phyloP scores from a whole-genome alignment of 2,329 filamentous ascomycete species.

The Setomelanomma holmii region DNA sequence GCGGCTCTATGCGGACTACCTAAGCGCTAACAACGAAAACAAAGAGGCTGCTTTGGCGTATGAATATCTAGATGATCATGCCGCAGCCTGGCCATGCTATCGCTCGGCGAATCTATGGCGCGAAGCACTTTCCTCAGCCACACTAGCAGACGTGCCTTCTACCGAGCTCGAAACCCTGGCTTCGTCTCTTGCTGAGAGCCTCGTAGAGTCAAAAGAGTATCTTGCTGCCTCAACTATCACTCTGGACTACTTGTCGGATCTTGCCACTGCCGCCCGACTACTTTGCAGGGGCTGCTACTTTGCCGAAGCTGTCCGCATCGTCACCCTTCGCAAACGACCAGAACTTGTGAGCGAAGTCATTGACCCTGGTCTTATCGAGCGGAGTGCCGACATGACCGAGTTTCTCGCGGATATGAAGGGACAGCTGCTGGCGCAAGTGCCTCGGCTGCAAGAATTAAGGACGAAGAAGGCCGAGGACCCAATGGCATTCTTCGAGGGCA shows the following conservation, averaged over 20 bases:
- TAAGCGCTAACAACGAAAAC: constrained; percentile 77
- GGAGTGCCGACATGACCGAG: constrained; percentile 83
- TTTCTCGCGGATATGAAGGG: constrained; percentile 90
- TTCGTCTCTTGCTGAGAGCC: constrained; percentile 75
- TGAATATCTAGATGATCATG: constrained; percentile 80
- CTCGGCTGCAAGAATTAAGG: constrained; percentile 82
- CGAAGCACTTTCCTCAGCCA: constrained; percentile 83
- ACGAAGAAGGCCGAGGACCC: constrained; percentile 83
- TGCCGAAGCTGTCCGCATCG: constrained; percentile 83
- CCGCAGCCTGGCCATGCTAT: constrained; percentile 81
- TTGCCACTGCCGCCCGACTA: constrained; percentile 73
- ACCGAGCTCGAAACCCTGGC: constrained; percentile 72
- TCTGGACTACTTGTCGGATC: constrained; percentile 78
- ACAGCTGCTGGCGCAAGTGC: constrained; percentile 84
- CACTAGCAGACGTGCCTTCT: constrained; percentile 65
- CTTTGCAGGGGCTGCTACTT: constrained; percentile 90
- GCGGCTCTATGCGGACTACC: constrained; percentile 77
- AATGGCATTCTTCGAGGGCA: constrained; percentile 83
- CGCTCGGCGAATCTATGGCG: constrained; percentile 87
- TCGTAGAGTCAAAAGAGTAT: constrained; percentile 86
- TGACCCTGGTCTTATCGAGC: constrained; percentile 80
- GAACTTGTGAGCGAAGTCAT: constrained; percentile 73
- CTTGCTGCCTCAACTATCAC: constrained; percentile 79
- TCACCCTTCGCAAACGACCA: constrained; percentile 65
- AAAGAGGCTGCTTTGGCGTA: constrained; percentile 90